A percentile compares a stretch with the other conserved stretches of the same genome.
These are phyloP conservation scores for Cenococcum geophilum DNA, from an alignment of 495 filamentous ascomycete species.

Conservation along the genomic window DNA sequence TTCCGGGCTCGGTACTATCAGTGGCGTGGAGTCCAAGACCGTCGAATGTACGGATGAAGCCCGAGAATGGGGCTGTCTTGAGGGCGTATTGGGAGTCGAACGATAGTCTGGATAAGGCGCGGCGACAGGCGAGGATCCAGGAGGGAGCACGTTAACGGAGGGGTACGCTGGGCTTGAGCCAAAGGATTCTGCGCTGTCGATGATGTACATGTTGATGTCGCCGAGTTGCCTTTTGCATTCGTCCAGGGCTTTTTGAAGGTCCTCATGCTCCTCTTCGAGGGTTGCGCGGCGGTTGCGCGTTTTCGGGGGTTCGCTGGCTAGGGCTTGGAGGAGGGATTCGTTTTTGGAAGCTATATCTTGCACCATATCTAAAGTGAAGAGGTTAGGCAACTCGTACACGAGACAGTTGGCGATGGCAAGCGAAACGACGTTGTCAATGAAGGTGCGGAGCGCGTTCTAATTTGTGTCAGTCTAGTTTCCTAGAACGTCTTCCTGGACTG, in stretches of 20 bases:
- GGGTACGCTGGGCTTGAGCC: not conserved
- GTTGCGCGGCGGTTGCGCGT: not conserved
- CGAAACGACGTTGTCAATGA: not conserved
- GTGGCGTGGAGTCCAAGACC: not conserved
- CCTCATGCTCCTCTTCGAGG: not conserved
- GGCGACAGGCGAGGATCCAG: not conserved
- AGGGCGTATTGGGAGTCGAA: not conserved
- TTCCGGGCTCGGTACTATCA: not conserved
- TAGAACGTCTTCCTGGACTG: not conserved
- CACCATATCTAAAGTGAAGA: not conserved
- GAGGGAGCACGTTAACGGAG: not conserved
- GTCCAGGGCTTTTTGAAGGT: not conserved
- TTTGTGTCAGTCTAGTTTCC: not conserved
- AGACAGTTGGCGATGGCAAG: not conserved
- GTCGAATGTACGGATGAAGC: not conserved
- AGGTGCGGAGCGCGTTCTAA: not conserved
- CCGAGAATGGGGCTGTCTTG: not conserved
- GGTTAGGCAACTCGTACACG: not conserved
- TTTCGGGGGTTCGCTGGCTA: not conserved
- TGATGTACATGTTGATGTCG: not conserved
- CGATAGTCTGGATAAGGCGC: not conserved
- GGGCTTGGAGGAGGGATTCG: not conserved
- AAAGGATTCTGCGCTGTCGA: not conserved
- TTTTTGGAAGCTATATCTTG: not conserved
- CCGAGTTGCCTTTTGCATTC: not conserved